phyloP scores from a whole-genome alignment of 2,329 filamentous ascomycete species.

The Daldinia eschscholtzii region DNA sequence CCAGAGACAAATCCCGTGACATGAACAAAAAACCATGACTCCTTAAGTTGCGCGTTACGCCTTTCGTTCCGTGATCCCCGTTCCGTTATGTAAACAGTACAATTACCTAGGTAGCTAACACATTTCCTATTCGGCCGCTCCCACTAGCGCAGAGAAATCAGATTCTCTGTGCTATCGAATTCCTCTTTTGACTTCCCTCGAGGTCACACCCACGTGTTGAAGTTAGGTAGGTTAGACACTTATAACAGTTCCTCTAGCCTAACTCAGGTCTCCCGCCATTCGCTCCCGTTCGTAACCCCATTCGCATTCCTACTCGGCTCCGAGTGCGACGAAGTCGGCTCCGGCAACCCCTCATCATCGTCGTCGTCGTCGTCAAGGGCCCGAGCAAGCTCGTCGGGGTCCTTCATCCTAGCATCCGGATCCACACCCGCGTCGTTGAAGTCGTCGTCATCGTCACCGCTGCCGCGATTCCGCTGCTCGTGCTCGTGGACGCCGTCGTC shows the following conservation, averaged over 20 bases:
- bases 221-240: neutral
- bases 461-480: constrained; percentile 50
- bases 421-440: constrained; percentile 62
- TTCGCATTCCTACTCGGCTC: constrained; percentile 35
- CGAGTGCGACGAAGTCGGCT: constrained; percentile 31
- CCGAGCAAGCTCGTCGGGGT: constrained; percentile 73
- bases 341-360: constrained; percentile 57
- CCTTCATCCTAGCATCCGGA: constrained; percentile 74
- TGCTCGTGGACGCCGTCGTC: constrained; percentile 70
- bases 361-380: constrained; percentile 71
- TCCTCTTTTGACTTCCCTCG: neutral
- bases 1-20: constrained; percentile 14
- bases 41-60: constrained; percentile 29
- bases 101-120: constrained; percentile 17
- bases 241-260: neutral
- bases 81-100: constrained; percentile 27
- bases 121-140: neutral
- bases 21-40: constrained; percentile 30
- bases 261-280: constrained; percentile 47
- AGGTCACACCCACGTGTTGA: neutral
- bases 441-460: constrained; percentile 59
- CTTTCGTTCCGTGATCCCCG: constrained; percentile 12
- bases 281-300: constrained; percentile 49
- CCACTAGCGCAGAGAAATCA: neutral
- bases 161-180: neutral